phyloP scores from a whole-genome alignment of 495 filamentous ascomycete species.

The Aspergillus bertholletiae region DNA sequence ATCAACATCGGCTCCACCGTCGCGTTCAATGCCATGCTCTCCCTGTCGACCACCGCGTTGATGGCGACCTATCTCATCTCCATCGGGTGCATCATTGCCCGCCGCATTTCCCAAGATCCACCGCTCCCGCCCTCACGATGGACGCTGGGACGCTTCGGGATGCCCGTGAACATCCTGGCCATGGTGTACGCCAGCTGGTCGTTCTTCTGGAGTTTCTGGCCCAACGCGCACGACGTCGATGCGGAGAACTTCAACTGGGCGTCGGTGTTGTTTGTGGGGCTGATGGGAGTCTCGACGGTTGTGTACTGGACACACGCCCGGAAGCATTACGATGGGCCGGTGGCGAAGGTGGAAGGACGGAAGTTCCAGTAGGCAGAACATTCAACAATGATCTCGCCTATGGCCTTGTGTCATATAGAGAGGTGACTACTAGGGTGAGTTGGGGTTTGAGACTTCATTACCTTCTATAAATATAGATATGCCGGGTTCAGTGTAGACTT shows the following conservation, averaged over 20 bases:
- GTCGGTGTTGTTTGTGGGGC: constrained; percentile 37
- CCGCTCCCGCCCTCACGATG: constrained; percentile 40
- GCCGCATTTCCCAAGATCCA: constrained; percentile 32
- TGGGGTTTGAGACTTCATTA: too few relatives aligned
- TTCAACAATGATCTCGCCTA: too few relatives aligned
- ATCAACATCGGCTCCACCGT: constrained; percentile 41
- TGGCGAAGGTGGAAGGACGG: constrained; percentile 12
- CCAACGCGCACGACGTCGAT: constrained; percentile 30
- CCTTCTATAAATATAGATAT: too few relatives aligned
- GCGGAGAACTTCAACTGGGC: constrained; percentile 50
- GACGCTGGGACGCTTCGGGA: constrained; percentile 32
- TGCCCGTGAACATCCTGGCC: constrained; percentile 34
- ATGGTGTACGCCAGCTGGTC: constrained; percentile 32
- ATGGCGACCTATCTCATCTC: constrained; percentile 41
- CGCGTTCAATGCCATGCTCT: constrained; percentile 47
- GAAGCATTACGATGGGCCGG: constrained; percentile 27
- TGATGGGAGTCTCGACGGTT: constrained; percentile 31
- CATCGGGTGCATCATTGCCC: constrained; percentile 34
- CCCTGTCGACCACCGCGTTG: constrained; percentile 35
- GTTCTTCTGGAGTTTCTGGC: constrained; percentile 46
- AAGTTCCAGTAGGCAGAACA: neutral
- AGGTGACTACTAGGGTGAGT: too few relatives aligned
- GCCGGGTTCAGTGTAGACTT: too few relatives aligned
- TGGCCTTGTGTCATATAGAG: too few relatives aligned
- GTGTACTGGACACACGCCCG: constrained; percentile 31